Conservation (phyloP, 2,329 filamentous ascomycete species). For the Talaromyces sp. region DNA sequence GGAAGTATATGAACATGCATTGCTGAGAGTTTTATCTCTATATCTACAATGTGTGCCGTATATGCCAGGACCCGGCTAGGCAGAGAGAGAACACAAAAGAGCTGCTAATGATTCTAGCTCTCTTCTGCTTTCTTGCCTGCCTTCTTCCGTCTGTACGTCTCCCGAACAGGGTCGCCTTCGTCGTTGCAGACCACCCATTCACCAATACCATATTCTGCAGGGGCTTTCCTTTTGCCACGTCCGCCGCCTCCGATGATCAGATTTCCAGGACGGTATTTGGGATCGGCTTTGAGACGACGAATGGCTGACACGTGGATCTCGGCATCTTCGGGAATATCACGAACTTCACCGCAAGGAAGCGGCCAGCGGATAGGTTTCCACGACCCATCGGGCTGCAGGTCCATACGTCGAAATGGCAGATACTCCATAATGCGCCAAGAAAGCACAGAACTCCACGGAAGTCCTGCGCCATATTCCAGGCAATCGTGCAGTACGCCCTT, state of each 20-base stretch:
- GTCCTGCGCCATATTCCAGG: conserved; percentile 61
- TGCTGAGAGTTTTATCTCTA: background rate
- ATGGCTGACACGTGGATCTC: conserved; percentile 73
- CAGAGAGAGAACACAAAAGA: background rate
- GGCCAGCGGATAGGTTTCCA: conserved; percentile 83
- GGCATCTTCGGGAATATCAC: conserved; percentile 69
- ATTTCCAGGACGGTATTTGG: conserved; percentile 70
- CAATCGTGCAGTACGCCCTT: conserved; percentile 66
- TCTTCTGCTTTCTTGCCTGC: conserved; percentile 6
- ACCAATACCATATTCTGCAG: conserved; percentile 62
- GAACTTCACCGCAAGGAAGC: conserved; percentile 70
- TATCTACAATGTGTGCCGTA: background rate
- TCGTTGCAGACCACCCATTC: conserved; percentile 67
- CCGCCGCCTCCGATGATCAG: conserved; percentile 77
- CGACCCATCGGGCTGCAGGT: conserved; percentile 66
- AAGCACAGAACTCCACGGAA: conserved; percentile 55
- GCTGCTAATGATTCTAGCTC: background rate
- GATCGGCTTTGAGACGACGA: conserved; percentile 63
- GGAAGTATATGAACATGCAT: background rate
- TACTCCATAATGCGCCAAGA: conserved; percentile 79
- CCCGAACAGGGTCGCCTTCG: conserved; percentile 65
- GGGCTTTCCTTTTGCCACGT: conserved; percentile 62
- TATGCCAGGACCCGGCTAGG: background rate
- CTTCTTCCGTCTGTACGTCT: conserved; percentile 58
- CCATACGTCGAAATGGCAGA: conserved; percentile 77